Base-by-base conservation (phyloP, 805 yeast genomes). In the Ogataea degrootiae region DNA sequence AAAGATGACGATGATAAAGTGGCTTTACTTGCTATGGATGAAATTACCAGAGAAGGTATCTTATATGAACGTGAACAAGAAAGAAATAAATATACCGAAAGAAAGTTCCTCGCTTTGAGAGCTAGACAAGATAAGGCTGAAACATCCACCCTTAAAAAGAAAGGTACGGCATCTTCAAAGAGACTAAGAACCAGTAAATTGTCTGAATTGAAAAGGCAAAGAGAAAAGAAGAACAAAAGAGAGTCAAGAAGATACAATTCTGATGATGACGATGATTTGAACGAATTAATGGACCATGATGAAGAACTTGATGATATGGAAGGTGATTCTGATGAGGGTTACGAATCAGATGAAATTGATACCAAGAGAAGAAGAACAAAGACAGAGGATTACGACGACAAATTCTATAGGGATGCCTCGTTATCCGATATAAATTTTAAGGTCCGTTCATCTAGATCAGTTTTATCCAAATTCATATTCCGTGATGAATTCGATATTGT, bases 51-150 rank as follows among this genome's bases (percentile, higher is more conserved):
- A 61, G 99, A 94, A 71, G 83, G 86, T 57, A 80, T 90, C 47
- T 76, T 94, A 47, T 94, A 88, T 58, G 98, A 92, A 47, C 87
- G 99, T 67, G 80, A 88, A 8, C 97, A 90, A 68, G 95, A 87
- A 52, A 79, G 88, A 82, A 96, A 92, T 66, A 82, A 86, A 55
- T 91, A 75, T 68, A 83, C 87, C 50, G 98, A 94, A 69, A 81
- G 89, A 61, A 79, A 79, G 63, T 83, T 85, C 58, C 80, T 95
- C 59, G 89, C 87, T 29, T 84, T 88, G 62, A 85, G 98, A 68
- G 85, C 88, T 57, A 79, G 73, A 60, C 80, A 79, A 57, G 78
- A 76, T 46, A 69, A 73, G 54, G 71, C 61, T 2, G 70, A 58
- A 62, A 66, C 50, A 58, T 67, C 48, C 56, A 63, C 55, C 51